Evolutionary conservation across 176 grass and related monocot genomes (phyloP).

Genomic region (Phyllostachys edulis): DNA sequence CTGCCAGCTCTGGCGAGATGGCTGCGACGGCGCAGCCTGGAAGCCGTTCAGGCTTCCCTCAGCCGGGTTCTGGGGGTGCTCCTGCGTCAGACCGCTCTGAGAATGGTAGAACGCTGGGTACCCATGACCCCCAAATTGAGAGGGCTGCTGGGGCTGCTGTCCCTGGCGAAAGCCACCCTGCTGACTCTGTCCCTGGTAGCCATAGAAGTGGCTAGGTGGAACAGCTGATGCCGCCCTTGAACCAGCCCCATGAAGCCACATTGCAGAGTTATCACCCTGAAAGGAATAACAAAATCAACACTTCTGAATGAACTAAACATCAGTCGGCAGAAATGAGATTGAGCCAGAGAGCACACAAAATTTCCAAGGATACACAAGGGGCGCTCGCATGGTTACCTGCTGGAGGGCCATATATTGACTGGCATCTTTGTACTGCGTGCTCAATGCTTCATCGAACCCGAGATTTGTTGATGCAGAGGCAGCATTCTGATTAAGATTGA

Average conservation of each 20-base stretch:
- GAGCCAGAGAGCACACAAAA: not conserved
- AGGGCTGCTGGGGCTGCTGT: constrained; percentile 60
- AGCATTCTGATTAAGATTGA: constrained; percentile 59
- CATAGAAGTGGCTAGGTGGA: constrained; percentile 63
- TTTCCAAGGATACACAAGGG: constrained; percentile 1
- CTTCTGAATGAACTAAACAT: constrained; percentile 2
- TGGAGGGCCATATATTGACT: constrained; percentile 85
- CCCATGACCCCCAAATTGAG: constrained; percentile 71
- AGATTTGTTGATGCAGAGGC: constrained; percentile 61
- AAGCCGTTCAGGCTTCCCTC: constrained; percentile 66
- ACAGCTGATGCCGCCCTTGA: constrained; percentile 70
- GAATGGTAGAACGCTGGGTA: constrained; percentile 71
- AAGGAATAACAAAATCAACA: constrained; percentile 10
- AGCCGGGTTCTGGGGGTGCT: constrained; percentile 63
- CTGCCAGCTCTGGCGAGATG: constrained; percentile 87
- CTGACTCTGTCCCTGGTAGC: constrained; percentile 81
- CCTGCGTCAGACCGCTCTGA: constrained; percentile 59
- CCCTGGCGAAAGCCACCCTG: constrained; percentile 67
- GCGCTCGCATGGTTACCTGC: constrained; percentile 52
- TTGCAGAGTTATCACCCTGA: constrained; percentile 77
- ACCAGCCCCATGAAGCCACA: constrained; percentile 86
- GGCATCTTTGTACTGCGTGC: constrained; percentile 78
- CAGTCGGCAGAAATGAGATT: not conserved
- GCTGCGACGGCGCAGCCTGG: constrained; percentile 42
- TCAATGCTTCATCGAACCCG: constrained; percentile 81